Conservation (phyloP, 345 rosid species). For the Linum trigynum region DNA sequence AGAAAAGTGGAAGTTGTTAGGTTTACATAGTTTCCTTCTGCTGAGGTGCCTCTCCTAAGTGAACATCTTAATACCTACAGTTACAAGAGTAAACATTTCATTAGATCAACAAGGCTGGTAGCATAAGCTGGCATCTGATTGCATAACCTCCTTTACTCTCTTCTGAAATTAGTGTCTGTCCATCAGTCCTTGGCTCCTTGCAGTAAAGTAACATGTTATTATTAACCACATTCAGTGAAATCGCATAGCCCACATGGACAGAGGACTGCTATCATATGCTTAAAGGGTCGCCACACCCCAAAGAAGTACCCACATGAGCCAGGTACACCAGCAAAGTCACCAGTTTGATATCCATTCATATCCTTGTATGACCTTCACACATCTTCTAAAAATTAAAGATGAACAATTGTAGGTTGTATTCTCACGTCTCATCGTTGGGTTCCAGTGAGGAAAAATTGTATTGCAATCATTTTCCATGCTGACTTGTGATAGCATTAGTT, state of each 20-base stretch:
- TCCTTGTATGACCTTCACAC: neutral
- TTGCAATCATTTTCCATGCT: neutral
- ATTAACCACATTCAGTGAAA: slow-evolving; percentile 45
- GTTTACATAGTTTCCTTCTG: neutral
- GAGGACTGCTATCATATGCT: slow-evolving; percentile 66
- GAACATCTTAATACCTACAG: neutral
- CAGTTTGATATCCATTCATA: slow-evolving; percentile 27
- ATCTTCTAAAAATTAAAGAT: slow-evolving; percentile 5
- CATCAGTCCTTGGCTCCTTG: neutral
- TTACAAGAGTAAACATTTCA: neutral
- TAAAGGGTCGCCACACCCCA: slow-evolving; percentile 55
- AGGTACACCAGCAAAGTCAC: slow-evolving; percentile 73
- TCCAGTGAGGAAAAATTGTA: too few relatives aligned
- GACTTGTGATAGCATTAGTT: neutral
- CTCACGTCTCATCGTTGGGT: too few relatives aligned
- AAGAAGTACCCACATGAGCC: slow-evolving; percentile 68
- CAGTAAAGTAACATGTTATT: slow-evolving; percentile 7
- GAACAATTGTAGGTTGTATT: slow-evolving; percentile 7
- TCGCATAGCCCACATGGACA: slow-evolving; percentile 78
- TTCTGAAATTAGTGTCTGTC: neutral
- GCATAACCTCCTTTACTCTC: neutral
- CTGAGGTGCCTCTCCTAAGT: neutral
- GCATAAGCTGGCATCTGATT: neutral
- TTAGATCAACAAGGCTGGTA: neutral
- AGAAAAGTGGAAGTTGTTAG: neutral